Percentiles rank a stretch among this genome's conserved stretches.
Evolutionary conservation across 148 eudicot genomes (phyloP).

Genomic region (Diospyros lotus): DNA sequence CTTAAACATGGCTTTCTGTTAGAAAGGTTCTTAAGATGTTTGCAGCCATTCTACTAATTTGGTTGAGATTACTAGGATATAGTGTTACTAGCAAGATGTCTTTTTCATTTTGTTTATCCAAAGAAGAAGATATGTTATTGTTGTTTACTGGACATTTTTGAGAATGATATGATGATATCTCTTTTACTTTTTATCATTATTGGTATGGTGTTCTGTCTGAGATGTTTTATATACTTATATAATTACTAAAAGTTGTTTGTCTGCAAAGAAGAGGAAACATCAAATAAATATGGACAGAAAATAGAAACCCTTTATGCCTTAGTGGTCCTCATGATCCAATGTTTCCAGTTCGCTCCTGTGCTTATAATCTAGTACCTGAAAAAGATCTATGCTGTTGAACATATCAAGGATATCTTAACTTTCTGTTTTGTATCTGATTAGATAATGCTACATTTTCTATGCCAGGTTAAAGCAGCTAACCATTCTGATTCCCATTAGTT

Average conservation of each 20-base stretch:
- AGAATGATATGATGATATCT: neutral
- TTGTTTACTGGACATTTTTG: too few species aligned
- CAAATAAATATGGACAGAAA: neutral
- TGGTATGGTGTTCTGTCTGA: neutral
- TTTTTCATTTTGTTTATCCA: too few species aligned
- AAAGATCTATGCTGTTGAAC: neutral
- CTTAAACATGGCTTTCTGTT: neutral
- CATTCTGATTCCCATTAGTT: neutral
- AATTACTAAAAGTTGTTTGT: neutral
- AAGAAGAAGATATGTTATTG: too few species aligned
- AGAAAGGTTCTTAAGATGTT: neutral
- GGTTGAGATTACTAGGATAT: neutral
- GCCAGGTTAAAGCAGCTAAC: neutral
- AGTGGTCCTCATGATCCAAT: neutral
- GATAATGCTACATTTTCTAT: neutral
- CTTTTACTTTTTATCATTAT: neutral
- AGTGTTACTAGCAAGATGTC: neutral
- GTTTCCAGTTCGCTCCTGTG: neutral
- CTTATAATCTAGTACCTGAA: neutral
- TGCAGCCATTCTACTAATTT: neutral
- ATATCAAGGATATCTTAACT: neutral
- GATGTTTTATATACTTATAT: neutral
- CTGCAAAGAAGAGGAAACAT: neutral
- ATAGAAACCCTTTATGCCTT: neutral
- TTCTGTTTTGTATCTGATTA: neutral